A percentile compares a stretch with the other conserved stretches of the same genome.
These are phyloP conservation scores for Neonothopanus nambi DNA, from an alignment of 1,284 basidiomycete species.

Conservation along the genomic window DNA sequence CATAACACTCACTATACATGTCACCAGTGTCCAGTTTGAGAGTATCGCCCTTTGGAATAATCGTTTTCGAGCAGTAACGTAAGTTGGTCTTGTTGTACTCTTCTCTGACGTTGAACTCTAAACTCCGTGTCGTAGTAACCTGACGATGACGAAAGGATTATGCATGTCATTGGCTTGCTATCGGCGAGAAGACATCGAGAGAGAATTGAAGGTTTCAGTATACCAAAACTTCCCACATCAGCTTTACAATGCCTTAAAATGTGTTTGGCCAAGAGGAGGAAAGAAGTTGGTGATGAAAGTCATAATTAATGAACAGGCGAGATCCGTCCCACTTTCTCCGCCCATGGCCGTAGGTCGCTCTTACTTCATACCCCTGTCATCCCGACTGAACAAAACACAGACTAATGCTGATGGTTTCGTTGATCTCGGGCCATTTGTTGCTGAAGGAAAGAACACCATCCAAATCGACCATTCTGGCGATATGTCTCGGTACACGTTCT, in stretches of 20 bases:
- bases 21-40: constrained; percentile 17
- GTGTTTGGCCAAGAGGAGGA: constrained; percentile 30
- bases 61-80: constrained; percentile 21
- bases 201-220: neutral
- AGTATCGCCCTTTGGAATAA: constrained; percentile 28
- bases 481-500: constrained; percentile 36
- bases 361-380: neutral
- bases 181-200: constrained; percentile 21
- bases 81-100: constrained; percentile 5
- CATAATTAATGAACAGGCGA: constrained; percentile 22
- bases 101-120: neutral
- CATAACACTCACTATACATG: neutral
- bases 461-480: constrained; percentile 34
- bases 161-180: constrained; percentile 40
- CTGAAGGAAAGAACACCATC: constrained; percentile 34
- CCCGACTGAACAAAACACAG: constrained; percentile 22
- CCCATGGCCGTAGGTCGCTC: constrained; percentile 33
- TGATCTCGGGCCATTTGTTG: constrained; percentile 39
- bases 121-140: constrained; percentile 16
- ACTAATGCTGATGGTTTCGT: constrained; percentile 39
- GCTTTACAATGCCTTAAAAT: constrained; percentile 18
- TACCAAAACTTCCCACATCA: constrained; percentile 10
- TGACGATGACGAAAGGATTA: no score
- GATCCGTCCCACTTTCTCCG: constrained; percentile 32
- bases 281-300: constrained; percentile 31